Evolutionary conservation across 2,329 filamentous ascomycete genomes (phyloP), one percentile per base, ranked within the genome.

Genomic region (Cladobotryum protrusum): DNA sequence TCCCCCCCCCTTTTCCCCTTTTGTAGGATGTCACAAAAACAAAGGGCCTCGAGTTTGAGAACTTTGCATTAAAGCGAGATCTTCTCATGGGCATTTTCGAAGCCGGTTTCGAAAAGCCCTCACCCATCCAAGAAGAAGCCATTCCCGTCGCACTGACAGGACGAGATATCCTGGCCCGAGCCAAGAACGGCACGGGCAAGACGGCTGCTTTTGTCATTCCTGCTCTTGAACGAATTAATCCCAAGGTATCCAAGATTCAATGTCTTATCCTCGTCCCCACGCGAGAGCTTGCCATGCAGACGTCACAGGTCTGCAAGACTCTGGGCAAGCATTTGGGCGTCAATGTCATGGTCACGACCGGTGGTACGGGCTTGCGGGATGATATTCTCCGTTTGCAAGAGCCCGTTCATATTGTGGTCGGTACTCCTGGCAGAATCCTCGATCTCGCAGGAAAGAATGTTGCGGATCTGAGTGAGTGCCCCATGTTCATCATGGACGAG

Each of bases 401-500:
- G 59, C 80, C 92, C 47, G 92, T 99, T 59, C 93, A 99, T 73
- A 92, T 99, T 67, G 87, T 99, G 65, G 93, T 99, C 63, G 93
- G 93, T 66, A 99, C 93, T 50, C 93, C 93, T 33, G 93, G 93
- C 57, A 83, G 93, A 76, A 96, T 99, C 62, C 82, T 97, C 56
- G 93, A 99, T 74, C 75, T 99, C 59, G 92, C 93, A 52, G 90
- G 91, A 68, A 97, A 99, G 75, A 90, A 88, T 57, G 91, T 99
- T 53, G 93, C 93, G 56, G 93, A 99, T 70, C 80, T 99, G 45
- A 95, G 91, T 62, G 87, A 95, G 72, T 97, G 93, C 67, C 86
- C 90, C 61, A 97, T 95, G 65, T 99, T 99, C 67, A 89, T 99
- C 72, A 99, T 99, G 93, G 93, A 99, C 64, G 93, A 99, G 70